Percentiles rank a stretch among this genome's conserved stretches.
These are phyloP conservation scores for Ophiostoma sp. DNA, from an alignment of 2,329 filamentous ascomycete species.

Conservation along the genomic window DNA sequence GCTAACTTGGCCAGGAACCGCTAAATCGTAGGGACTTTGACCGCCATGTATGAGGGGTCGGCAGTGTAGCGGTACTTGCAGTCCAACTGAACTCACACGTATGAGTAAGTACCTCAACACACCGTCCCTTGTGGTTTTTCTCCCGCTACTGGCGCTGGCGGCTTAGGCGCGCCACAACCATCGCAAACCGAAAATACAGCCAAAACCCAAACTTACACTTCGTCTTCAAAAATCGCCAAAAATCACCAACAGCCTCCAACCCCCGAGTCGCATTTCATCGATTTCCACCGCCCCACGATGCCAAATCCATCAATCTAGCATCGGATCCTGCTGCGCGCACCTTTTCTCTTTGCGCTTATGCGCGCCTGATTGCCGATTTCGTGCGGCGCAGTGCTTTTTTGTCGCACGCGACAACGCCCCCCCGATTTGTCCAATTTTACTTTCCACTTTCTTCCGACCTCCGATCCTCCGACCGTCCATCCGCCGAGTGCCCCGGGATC, in stretches of 20 bases:
- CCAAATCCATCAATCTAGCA: slow-evolving; percentile 47
- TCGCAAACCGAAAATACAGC: slow-evolving; percentile 15
- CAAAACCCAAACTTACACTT: slow-evolving; percentile 17
- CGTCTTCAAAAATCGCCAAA: slow-evolving; percentile 23
- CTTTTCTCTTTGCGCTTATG: slow-evolving; percentile 41
- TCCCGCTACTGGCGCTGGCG: background rate
- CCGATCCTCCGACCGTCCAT: slow-evolving; percentile 16
- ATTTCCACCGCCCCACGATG: slow-evolving; percentile 41
- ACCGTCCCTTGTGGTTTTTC: background rate
- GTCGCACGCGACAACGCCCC: slow-evolving; percentile 47
- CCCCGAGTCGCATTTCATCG: slow-evolving; percentile 23
- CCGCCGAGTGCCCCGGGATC: slow-evolving; percentile 32
- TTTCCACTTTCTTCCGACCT: slow-evolving; percentile 1
- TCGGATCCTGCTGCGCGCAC: slow-evolving; percentile 46
- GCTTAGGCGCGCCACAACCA: slow-evolving; percentile 15
- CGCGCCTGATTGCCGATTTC: slow-evolving; percentile 46
- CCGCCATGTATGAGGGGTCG: slow-evolving; percentile 2
- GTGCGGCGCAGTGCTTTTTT: slow-evolving; percentile 48
- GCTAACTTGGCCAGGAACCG: background rate
- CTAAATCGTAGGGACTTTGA: background rate
- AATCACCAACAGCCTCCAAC: slow-evolving; percentile 18
- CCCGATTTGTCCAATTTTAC: background rate
- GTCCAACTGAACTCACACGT: background rate
- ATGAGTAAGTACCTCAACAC: background rate
- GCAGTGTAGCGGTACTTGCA: background rate